Evolutionary conservation across 2,329 filamentous ascomycete species (phyloP).

Genomic region (Colletotrichum lindemuthianum): DNA sequence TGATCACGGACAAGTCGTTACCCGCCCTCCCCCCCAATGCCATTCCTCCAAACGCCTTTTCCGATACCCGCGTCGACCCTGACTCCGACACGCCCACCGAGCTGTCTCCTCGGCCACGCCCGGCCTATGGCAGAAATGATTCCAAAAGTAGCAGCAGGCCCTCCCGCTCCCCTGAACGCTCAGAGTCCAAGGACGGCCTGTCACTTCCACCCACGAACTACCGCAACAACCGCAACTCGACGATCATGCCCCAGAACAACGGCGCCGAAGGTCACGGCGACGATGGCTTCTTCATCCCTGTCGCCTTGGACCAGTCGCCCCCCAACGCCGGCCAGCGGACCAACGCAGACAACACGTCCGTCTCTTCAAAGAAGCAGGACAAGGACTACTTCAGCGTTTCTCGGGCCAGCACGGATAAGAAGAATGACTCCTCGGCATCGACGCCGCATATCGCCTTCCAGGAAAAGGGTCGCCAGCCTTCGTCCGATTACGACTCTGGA

Average conservation of each 20-base stretch:
- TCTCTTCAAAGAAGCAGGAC: conserved; percentile 59
- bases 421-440: conserved; percentile 61
- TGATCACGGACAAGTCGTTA: conserved; percentile 89
- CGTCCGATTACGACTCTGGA: conserved; percentile 66
- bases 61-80: conserved; percentile 65
- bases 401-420: conserved; percentile 57
- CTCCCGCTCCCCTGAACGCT: conserved; percentile 65
- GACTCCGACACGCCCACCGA: conserved; percentile 75
- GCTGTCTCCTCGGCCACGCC: conserved; percentile 70
- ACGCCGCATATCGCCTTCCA: conserved; percentile 95
- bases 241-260: conserved; percentile 61
- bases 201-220: conserved; percentile 81
- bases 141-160: conserved; percentile 63
- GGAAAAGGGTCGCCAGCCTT: conserved; percentile 77
- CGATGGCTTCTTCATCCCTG: conserved; percentile 78
- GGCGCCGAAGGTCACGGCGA: conserved; percentile 58
- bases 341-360: conserved; percentile 57
- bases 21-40: conserved; percentile 88
- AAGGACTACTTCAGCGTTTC: conserved; percentile 69
- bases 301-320: conserved; percentile 77
- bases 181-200: conserved; percentile 61
- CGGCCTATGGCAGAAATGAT: conserved; percentile 61
- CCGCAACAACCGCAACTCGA: conserved; percentile 79
- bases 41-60: conserved; percentile 70
- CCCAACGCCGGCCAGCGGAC: conserved; percentile 65